These are phyloP conservation scores for Sistotremastrum niveocremeum DNA, from an alignment of 768 basidiomycete genomes.

Conservation along the genomic window DNA sequence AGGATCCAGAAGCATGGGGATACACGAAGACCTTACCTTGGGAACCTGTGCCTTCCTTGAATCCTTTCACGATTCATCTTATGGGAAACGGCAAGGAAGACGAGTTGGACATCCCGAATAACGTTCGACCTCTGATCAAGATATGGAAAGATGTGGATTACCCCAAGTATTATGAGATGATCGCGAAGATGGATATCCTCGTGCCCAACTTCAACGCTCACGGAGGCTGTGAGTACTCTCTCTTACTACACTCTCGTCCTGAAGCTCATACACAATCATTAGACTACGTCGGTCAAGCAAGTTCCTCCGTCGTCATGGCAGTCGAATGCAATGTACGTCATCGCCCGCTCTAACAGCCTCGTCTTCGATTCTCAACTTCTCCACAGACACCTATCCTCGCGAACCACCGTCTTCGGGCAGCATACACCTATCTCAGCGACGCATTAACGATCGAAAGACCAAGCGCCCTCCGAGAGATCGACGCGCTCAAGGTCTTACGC, in stretches of 20 bases:
- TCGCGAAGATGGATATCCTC: constrained; percentile 27
- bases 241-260: too few species aligned
- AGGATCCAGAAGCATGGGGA: constrained; percentile 23
- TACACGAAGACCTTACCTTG: constrained; percentile 8
- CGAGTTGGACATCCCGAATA: constrained; percentile 19
- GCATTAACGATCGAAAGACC: constrained; percentile 24
- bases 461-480: constrained; percentile 26
- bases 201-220: constrained; percentile 24
- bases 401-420: constrained; percentile 23
- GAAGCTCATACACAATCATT: neutral
- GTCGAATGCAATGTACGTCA: constrained; percentile 23
- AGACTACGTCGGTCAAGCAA: constrained; percentile 26
- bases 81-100: too few species aligned
- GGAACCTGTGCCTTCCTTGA: too few species aligned
- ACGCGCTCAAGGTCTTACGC: constrained; percentile 24
- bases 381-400: constrained; percentile 22
- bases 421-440: constrained; percentile 27
- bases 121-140: constrained; percentile 20
- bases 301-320: constrained; percentile 28
- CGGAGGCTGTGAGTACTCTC: constrained; percentile 13
- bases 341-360: neutral
- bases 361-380: neutral
- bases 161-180: constrained; percentile 23
- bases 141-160: constrained; percentile 23
- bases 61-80: too few species aligned